Evolutionary conservation across 495 filamentous ascomycete species (phyloP), one percentile per base, ranked within the genome.

Genomic region (Penicillium atrosanguineum): DNA sequence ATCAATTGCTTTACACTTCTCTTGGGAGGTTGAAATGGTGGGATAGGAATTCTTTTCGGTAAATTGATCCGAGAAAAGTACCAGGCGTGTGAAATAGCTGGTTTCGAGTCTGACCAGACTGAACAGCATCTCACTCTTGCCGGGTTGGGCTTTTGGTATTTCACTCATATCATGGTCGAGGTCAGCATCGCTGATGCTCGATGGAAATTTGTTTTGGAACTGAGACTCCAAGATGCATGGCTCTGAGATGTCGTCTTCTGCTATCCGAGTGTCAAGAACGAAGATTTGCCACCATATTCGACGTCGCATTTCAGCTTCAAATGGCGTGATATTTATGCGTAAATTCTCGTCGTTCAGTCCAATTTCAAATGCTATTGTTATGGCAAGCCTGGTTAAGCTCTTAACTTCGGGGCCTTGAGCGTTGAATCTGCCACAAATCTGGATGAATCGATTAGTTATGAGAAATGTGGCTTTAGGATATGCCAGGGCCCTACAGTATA

Each of bases 221-320:
- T 77, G 68, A 28, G 74, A 65, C 16, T 84, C 82, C 11, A 79
- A 63, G 19, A 92, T 84, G 11, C 72, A 81, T 7, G 87, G 81
- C 42, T 91, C 86, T 42, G 81, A 84, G 1, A 85, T 86, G 57
- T 87, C 78, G 50, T 89, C 87, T 62, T 94, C 88, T 7, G 85
- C 81, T 0, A 84, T 83, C 6, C 85, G 76, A 1, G 82, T 68
- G 59, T 95, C 90, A 1, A 92, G 68, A 12, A 86, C 73, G 57
- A 80, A 86, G 3, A 92, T 74, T 18, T 85, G 81, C 83, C 88
- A 90, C 83, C 89, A 94, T 7, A 91, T 65, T 0, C 89, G 79
- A 42, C 88, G 77, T 40, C 89, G 77, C 77, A 91, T 87, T 61
- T 92, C 89, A 5, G 80, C 76, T 44, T 92, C 85, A 56, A 90